phyloP scores from a whole-genome alignment of 2,329 filamentous ascomycete species.

The Clonostachys chloroleuca region DNA sequence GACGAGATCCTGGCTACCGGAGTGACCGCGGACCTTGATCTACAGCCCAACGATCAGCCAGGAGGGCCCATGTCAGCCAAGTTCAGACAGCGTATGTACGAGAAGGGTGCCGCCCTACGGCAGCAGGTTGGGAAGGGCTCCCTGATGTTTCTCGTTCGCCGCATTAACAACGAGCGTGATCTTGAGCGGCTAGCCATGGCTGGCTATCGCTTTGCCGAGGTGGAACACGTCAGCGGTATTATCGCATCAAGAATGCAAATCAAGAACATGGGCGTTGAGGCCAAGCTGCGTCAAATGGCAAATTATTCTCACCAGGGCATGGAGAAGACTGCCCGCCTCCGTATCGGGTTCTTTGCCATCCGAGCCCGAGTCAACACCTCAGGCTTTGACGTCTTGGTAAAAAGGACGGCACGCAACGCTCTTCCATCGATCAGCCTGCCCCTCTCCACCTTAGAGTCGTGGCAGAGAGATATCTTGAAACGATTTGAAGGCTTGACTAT shows the following conservation, averaged over 20 bases:
- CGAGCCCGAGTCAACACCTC: slow-evolving; percentile 43
- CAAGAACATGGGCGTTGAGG: slow-evolving; percentile 52
- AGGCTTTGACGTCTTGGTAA: slow-evolving; percentile 63
- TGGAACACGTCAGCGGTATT: slow-evolving; percentile 62
- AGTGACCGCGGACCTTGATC: slow-evolving; percentile 4
- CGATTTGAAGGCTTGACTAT: slow-evolving; percentile 41
- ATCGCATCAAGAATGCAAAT: slow-evolving; percentile 75
- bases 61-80: too few species aligned
- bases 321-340: slow-evolving; percentile 35
- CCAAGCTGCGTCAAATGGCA: slow-evolving; percentile 61
- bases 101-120: too few species aligned
- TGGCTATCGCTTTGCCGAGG: slow-evolving; percentile 74
- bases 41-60: too few species aligned
- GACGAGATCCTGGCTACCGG: slow-evolving; percentile 72
- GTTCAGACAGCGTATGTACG: too few species aligned
- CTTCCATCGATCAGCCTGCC: slow-evolving; percentile 56
- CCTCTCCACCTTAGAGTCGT: slow-evolving; percentile 44
- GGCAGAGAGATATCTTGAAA: slow-evolving; percentile 50
- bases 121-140: slow-evolving; percentile 61
- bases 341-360: slow-evolving; percentile 48
- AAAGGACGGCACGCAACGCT: slow-evolving; percentile 49
- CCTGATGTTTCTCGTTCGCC: slow-evolving; percentile 73
- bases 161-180: slow-evolving; percentile 52
- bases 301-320: slow-evolving; percentile 47
- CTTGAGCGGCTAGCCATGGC: slow-evolving; percentile 60